These are phyloP conservation scores for Thalassiosira hispida DNA, from an alignment of 352 stramenopile genomes.

Conservation along the genomic window DNA sequence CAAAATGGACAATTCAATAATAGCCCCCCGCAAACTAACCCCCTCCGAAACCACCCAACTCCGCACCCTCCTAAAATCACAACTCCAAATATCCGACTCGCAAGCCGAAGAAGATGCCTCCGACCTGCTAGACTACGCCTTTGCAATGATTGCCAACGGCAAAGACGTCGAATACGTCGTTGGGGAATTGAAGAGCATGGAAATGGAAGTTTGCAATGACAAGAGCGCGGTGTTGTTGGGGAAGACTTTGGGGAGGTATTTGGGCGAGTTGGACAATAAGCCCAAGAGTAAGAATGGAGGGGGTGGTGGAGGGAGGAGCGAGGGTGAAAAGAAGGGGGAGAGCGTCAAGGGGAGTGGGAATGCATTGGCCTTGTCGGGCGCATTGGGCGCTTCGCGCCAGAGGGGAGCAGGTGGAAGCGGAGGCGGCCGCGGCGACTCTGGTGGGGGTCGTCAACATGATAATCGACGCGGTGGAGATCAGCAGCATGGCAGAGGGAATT, in stretches of 20 bases:
- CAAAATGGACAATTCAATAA: too few species aligned
- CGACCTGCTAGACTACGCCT: conserved; percentile 75
- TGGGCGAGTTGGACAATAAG: conserved; percentile 14
- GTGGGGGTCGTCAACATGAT: conserved; percentile 8
- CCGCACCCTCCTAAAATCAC: not conserved
- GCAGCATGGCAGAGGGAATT: not conserved
- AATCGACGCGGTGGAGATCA: not conserved
- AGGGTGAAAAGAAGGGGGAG: not conserved
- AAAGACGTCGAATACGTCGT: conserved; percentile 61
- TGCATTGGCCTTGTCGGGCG: conserved; percentile 73
- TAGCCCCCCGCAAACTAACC: too few species aligned
- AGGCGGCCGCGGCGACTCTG: conserved; percentile 3
- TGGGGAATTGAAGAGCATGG: conserved; percentile 70
- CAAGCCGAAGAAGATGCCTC: conserved; percentile 58
- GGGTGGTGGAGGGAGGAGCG: not conserved
- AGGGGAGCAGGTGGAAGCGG: conserved; percentile 15
- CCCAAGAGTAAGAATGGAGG: not conserved
- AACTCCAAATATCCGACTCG: not conserved
- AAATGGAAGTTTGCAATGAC: conserved; percentile 73
- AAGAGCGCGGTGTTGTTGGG: conserved; percentile 40
- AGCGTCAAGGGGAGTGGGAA: conserved; percentile 29
- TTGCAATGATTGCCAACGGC: conserved; percentile 76
- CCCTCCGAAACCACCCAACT: too few species aligned
- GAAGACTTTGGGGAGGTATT: conserved; percentile 35
- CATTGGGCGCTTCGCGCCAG: conserved; percentile 64